A percentile compares a stretch with the other conserved stretches of the same genome.
These are phyloP conservation scores for Astrephomene gubernaculifera DNA, from an alignment of 139 green algal species.

Conservation along the genomic window DNA sequence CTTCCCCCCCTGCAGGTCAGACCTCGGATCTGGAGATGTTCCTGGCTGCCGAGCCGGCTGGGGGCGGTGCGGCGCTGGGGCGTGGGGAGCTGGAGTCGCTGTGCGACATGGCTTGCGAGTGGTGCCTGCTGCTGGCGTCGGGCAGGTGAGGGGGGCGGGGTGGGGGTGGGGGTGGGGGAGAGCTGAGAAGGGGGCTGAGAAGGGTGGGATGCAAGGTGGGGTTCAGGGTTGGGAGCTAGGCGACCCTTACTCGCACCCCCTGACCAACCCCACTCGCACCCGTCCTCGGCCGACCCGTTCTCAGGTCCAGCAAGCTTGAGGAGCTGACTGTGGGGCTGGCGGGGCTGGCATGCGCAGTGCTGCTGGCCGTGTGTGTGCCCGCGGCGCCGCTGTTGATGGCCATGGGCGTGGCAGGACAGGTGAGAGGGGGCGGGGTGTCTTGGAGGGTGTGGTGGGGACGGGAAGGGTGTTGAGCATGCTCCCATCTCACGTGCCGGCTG, in stretches of 20 bases:
- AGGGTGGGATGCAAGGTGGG: not conserved
- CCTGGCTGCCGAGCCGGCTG: not conserved
- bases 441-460: not conserved
- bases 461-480: no score
- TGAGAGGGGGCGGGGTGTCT: not conserved
- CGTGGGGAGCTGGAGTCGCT: slow-evolving; percentile 17
- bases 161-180: not conserved
- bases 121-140: slow-evolving; percentile 33
- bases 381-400: slow-evolving; percentile 33
- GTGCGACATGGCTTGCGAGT: slow-evolving; percentile 23
- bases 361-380: slow-evolving; percentile 25
- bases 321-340: slow-evolving; percentile 26
- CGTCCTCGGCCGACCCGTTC: no score
- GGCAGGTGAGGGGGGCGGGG: slow-evolving; percentile 21
- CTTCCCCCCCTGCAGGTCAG: not conserved
- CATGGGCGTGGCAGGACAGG: slow-evolving; percentile 4
- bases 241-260: no score
- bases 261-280: no score
- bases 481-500: no score
- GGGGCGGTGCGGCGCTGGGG: not conserved
- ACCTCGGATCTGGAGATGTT: slow-evolving; percentile 28
- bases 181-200: not conserved
- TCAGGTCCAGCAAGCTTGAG: slow-evolving; percentile 22
- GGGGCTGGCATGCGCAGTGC: slow-evolving; percentile 18
- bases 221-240: no score